Base-by-base conservation (phyloP, 345 rosid species). In the Salix brachista region DNA sequence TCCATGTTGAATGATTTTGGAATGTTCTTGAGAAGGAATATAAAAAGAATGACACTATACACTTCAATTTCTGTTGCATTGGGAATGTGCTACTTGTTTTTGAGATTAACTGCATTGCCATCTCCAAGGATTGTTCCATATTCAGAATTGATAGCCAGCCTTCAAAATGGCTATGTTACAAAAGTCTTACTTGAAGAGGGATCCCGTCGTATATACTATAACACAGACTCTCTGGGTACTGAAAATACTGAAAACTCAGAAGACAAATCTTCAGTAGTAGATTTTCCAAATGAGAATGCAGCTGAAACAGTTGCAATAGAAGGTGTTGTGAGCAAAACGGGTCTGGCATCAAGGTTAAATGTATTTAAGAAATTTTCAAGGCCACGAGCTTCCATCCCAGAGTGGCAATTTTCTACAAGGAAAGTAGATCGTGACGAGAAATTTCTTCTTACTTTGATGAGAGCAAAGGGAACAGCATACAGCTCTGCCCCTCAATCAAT, bases 391-490 rank as follows among this genome's bases (percentile, higher is more conserved):
- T 81, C 88, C 32, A 34, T 78, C 25, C 96, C 92, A 23, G 75
- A 83, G 77, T 93, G 99, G 99, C 90, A 89, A 78, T 93, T 86
- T 80, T 87, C 84, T 48, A 90, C 99, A 4, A 89, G 99, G 71
- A 93, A 91, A 90, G 87, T 95, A 18, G 97, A 91, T 70, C 93
- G 82, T 65, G 98, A 95, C 50, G 99, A 95, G 84, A 93, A 95
- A 78, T 95, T 89, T 86, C 94, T 95, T 79, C 92, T 93, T 69
- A 85, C 83, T 83, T 83, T 95, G 86, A 91, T 95, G 97, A 89
- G 99, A 81, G 94, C 93, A 79, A 91, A 87, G 80, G 98, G 93
- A 76, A 90, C 85, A 58, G 84, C 90, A 6, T 93, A 91, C 77
- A 90, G 91, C 73, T 95, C 99, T 65, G 96, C 98, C 60, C 99